Evolutionary conservation across 768 basidiomycete species (phyloP).

Genomic region (Nevesoporus exiguus): DNA sequence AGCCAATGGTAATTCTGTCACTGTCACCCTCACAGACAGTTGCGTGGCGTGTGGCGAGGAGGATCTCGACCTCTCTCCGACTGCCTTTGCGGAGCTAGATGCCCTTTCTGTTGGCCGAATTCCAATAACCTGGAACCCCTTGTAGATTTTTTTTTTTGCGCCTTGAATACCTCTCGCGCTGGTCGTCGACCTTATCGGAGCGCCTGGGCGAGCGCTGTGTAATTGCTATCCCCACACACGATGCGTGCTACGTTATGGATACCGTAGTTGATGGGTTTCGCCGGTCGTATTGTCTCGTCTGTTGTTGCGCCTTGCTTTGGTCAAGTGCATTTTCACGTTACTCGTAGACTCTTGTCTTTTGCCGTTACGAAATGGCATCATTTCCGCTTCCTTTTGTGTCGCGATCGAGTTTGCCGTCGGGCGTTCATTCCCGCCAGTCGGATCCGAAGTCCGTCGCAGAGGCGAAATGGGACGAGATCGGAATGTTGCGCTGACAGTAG

Average conservation of each 20-base stretch:
- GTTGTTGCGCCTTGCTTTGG: conserved; percentile 32
- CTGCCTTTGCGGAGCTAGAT: conserved; percentile 53
- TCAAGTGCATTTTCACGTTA: conserved; percentile 31
- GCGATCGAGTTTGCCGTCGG: neutral
- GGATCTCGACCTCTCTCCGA: conserved; percentile 62
- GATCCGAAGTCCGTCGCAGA: neutral
- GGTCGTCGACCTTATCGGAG: conserved; percentile 25
- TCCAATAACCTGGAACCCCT: conserved; percentile 27
- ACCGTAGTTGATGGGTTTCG: conserved; percentile 30
- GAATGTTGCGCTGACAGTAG: conserved; percentile 4
- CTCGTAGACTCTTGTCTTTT: conserved; percentile 14
- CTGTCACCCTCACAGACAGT: conserved; percentile 56
- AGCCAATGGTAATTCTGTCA: conserved; percentile 52
- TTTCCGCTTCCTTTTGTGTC: neutral
- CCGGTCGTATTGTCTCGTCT: conserved; percentile 4
- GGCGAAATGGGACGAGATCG: neutral
- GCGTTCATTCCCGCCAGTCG: conserved; percentile 1
- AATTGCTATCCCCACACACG: conserved; percentile 16
- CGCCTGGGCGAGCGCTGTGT: conserved; percentile 21
- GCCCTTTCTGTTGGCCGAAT: conserved; percentile 43
- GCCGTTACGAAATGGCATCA: conserved; percentile 8
- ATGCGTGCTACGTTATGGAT: conserved; percentile 23
- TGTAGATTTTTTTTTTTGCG: conserved; percentile 25
- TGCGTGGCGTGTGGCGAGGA: conserved; percentile 51
- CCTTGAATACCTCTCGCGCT: conserved; percentile 9